A percentile compares a stretch with the other conserved stretches of the same genome.
These are phyloP conservation scores for Peronosclerospora sorghi DNA, from an alignment of 352 stramenopile genomes.

Conservation along the genomic window DNA sequence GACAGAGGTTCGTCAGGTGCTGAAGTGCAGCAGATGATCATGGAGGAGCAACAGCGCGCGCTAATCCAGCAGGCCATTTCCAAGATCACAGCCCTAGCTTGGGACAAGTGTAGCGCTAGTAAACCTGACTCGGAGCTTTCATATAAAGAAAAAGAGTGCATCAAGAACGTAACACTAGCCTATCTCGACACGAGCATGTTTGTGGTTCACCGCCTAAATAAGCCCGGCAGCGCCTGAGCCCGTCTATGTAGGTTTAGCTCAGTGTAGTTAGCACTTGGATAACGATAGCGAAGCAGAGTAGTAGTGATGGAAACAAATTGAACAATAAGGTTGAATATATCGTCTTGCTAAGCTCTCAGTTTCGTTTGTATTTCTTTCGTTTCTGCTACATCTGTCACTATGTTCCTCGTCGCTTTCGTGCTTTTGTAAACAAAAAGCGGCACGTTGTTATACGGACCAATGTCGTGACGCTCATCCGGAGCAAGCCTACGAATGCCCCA, in stretches of 20 bases:
- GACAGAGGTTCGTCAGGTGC: constrained; percentile 26
- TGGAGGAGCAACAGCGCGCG: constrained; percentile 83
- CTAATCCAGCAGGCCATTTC: constrained; percentile 81
- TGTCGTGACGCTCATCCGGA: constrained; percentile 22
- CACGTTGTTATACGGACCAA: constrained; percentile 33
- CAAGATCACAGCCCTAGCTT: constrained; percentile 84
- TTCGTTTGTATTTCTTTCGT: no score
- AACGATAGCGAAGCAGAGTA: no score
- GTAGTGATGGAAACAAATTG: neutral
- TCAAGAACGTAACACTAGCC: constrained; percentile 79
- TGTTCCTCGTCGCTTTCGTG: constrained; percentile 1
- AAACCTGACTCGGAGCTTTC: constrained; percentile 78
- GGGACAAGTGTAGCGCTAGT: constrained; percentile 82
- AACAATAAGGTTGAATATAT: neutral
- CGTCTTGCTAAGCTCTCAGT: neutral
- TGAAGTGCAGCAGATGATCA: constrained; percentile 71
- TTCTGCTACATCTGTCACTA: constrained; percentile 2
- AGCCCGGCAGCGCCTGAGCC: constrained; percentile 37
- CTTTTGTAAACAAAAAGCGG: constrained; percentile 42
- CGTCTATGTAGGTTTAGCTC: no score
- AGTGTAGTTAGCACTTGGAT: no score
- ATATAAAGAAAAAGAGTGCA: constrained; percentile 71
- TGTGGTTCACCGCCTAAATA: constrained; percentile 74
- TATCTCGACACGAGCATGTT: constrained; percentile 86
- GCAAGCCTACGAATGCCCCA: constrained; percentile 34